Evolutionary conservation across 2,329 filamentous ascomycete genomes (phyloP).

Genomic region (Peltaster fructicola): DNA sequence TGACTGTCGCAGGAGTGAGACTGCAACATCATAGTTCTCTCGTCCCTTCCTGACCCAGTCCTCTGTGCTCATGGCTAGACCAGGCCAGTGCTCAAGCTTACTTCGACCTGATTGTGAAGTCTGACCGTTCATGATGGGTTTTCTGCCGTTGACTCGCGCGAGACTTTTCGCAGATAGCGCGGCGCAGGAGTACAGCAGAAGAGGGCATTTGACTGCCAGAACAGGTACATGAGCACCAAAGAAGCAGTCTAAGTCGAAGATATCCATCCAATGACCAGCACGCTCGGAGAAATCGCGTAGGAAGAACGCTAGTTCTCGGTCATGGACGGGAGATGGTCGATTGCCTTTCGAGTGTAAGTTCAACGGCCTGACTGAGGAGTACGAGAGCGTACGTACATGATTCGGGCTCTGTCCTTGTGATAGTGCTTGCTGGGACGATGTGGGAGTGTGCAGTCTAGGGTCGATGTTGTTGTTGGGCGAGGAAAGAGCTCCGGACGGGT

Average conservation of each 20-base stretch:
- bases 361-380: constrained; percentile 10
- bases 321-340: constrained; percentile 11
- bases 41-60: constrained; percentile 40
- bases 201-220: constrained; percentile 31
- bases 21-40: constrained; percentile 37
- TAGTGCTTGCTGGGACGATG: constrained; percentile 4
- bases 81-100: constrained; percentile 28
- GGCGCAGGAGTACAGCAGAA: constrained; percentile 37
- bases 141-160: constrained; percentile 34
- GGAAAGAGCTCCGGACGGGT: constrained; percentile 26
- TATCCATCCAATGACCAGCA: constrained; percentile 40
- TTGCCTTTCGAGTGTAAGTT: constrained; percentile 16
- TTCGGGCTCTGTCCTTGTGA: constrained; percentile 4
- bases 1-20: constrained; percentile 17
- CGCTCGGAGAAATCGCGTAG: constrained; percentile 42
- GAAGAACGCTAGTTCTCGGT: constrained; percentile 32
- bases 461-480: constrained; percentile 14
- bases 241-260: constrained; percentile 40
- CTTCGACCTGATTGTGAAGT: constrained; percentile 5
- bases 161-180: constrained; percentile 45
- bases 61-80: constrained; percentile 18
- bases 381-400: constrained; percentile 17
- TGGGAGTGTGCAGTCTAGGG: constrained; percentile 12
- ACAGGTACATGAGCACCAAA: constrained; percentile 43
- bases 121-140: constrained; percentile 32